These are phyloP conservation scores for Perkinsus marinus DNA, from an alignment of 169 alveolate species.

Conservation along the genomic window DNA sequence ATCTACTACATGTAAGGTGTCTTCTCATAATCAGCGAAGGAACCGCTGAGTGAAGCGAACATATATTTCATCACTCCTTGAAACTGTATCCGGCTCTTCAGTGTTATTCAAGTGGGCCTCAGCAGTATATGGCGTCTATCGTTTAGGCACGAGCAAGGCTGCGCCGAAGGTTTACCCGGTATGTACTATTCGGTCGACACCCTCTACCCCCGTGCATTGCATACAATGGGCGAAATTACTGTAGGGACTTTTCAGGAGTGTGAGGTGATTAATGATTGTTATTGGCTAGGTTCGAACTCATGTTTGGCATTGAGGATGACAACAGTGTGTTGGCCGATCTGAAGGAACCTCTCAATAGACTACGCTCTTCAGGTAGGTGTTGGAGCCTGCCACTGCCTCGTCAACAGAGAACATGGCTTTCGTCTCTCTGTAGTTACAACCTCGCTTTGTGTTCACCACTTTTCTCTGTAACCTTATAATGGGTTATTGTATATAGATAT, in stretches of 20 bases:
- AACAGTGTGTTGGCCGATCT: conserved; percentile 11
- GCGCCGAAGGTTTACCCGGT: conserved; percentile 64
- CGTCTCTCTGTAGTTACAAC: too few species aligned
- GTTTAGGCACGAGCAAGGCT: neutral
- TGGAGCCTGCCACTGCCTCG: neutral
- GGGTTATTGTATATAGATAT: too few species aligned
- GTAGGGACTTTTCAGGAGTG: neutral
- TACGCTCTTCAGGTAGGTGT: neutral
- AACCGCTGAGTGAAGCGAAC: too few species aligned
- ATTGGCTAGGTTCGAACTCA: conserved; percentile 30
- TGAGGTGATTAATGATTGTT: neutral
- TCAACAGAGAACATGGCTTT: too few species aligned
- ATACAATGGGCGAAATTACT: conserved; percentile 77
- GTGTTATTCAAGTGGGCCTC: too few species aligned
- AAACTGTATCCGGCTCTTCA: too few species aligned
- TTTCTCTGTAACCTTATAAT: too few species aligned
- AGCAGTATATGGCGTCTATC: too few species aligned
- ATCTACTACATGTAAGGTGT: too few species aligned
- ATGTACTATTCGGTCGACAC: conserved; percentile 75
- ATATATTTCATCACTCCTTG: too few species aligned
- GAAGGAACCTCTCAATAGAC: neutral
- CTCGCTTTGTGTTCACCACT: too few species aligned
- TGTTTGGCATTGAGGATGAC: conserved; percentile 23
- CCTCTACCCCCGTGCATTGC: conserved; percentile 76
- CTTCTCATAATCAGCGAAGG: too few species aligned